phyloP scores from a whole-genome alignment of 2,329 filamentous ascomycete species.

The Fusarium chuoi region DNA sequence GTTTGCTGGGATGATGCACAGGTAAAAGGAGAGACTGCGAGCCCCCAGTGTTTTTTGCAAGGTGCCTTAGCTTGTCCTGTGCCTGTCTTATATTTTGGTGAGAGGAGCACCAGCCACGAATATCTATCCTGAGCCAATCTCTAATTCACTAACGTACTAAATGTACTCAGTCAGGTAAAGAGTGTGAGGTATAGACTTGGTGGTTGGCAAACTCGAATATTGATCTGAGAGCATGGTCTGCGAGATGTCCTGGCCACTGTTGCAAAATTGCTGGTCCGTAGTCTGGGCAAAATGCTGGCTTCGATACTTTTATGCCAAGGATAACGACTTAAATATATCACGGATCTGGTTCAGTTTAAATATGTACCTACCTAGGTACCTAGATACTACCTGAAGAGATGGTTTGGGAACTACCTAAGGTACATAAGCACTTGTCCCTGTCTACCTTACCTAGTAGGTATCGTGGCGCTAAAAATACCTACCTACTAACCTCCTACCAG shows the following conservation, averaged over 20 bases:
- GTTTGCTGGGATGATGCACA: conserved; percentile 24
- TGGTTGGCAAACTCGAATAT: neutral
- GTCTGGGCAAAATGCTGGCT: neutral
- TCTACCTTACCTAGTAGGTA: no score
- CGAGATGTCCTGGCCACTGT: neutral
- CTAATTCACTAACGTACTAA: neutral
- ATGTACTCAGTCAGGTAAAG: neutral
- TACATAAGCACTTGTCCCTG: conserved; percentile 7
- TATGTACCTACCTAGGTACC: neutral
- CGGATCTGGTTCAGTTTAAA: neutral
- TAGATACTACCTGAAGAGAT: neutral
- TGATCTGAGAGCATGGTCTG: neutral
- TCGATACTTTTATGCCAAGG: neutral
- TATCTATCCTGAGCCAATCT: conserved; percentile 5
- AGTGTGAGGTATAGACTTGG: neutral
- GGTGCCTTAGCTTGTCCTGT: conserved; percentile 8
- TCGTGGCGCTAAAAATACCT: conserved; percentile 12
- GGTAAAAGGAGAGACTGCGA: conserved; percentile 29
- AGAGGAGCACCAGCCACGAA: conserved; percentile 13
- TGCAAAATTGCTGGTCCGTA: neutral
- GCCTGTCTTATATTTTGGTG: conserved; percentile 13
- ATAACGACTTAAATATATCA: neutral
- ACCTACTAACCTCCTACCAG: neutral
- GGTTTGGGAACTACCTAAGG: no score
- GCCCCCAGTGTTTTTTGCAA: conserved; percentile 9